Evolutionary conservation across 805 yeast species (phyloP).

Genomic region (Blastobotrys terrestris): DNA sequence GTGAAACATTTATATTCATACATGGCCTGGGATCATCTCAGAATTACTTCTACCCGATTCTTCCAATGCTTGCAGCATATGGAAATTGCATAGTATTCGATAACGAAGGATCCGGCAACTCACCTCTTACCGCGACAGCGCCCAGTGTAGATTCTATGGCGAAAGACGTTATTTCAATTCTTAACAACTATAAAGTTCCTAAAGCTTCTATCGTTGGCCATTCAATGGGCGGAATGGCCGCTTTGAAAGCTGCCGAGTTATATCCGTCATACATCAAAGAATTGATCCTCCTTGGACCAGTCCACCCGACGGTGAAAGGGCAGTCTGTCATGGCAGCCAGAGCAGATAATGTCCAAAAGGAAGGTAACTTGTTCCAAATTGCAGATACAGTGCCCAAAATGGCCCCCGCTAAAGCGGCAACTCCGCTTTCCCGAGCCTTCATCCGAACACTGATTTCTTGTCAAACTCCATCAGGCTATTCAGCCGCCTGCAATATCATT

Average conservation of each 20-base stretch:
- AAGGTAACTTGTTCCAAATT: background rate
- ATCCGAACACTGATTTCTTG: constrained; percentile 3
- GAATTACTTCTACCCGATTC: constrained; percentile 4
- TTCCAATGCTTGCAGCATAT: background rate
- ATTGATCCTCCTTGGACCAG: background rate
- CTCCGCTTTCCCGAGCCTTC: constrained; percentile 5
- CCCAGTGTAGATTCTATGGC: constrained; percentile 7
- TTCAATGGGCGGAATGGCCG: constrained; percentile 11
- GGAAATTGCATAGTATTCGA: constrained; percentile 7
- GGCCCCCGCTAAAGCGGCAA: constrained; percentile 5
- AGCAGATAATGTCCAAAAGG: background rate
- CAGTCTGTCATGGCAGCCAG: background rate
- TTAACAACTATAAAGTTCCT: background rate
- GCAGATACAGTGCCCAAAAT: constrained; percentile 5
- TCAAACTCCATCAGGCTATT: constrained; percentile 5
- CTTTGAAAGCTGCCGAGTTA: constrained; percentile 3
- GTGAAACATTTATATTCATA: constrained; percentile 4
- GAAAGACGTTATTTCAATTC: constrained; percentile 1
- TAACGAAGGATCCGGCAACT: constrained; percentile 6
- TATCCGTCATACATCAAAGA: background rate
- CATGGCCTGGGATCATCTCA: constrained; percentile 10
- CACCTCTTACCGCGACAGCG: background rate
- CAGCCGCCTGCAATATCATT: constrained; percentile 2
- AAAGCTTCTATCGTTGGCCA: constrained; percentile 7
- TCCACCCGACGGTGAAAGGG: background rate